Conservation (phyloP, 139 green algal genomes). For the Micractinium conductrix region DNA sequence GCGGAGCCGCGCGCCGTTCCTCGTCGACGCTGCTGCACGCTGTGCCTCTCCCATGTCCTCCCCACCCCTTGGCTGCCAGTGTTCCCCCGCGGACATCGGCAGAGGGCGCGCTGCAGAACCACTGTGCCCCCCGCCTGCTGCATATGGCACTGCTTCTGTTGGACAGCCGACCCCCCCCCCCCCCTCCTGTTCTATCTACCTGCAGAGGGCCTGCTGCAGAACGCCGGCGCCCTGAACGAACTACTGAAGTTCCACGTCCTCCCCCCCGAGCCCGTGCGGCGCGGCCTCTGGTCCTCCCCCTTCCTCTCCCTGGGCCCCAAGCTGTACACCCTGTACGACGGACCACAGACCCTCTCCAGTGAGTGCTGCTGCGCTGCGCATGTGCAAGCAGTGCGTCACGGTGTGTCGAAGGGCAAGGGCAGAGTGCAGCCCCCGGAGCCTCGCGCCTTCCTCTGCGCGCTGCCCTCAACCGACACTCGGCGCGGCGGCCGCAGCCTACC, state of each 20-base stretch:
- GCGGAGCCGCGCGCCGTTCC: no score
- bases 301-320: conserved; percentile 46
- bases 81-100: no score
- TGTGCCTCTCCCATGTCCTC: no score
- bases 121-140: no score
- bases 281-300: conserved; percentile 56
- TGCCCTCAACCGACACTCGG: neutral
- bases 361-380: neutral
- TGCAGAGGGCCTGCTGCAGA: conserved; percentile 20
- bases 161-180: neutral
- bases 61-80: no score
- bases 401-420: neutral
- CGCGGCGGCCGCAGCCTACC: neutral
- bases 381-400: neutral
- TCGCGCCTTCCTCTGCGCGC: neutral
- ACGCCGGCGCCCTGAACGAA: conserved; percentile 24
- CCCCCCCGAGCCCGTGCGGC: conserved; percentile 43
- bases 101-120: no score
- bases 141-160: no score
- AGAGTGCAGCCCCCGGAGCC: neutral
- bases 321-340: conserved; percentile 45
- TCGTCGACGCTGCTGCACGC: no score
- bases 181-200: neutral
- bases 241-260: conserved; percentile 62
- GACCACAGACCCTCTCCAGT: conserved; percentile 14